Percentiles rank a stretch among this genome's conserved stretches.
Evolutionary conservation across 2,329 filamentous ascomycete species (phyloP).

Genomic region (Orbilia javanica): DNA sequence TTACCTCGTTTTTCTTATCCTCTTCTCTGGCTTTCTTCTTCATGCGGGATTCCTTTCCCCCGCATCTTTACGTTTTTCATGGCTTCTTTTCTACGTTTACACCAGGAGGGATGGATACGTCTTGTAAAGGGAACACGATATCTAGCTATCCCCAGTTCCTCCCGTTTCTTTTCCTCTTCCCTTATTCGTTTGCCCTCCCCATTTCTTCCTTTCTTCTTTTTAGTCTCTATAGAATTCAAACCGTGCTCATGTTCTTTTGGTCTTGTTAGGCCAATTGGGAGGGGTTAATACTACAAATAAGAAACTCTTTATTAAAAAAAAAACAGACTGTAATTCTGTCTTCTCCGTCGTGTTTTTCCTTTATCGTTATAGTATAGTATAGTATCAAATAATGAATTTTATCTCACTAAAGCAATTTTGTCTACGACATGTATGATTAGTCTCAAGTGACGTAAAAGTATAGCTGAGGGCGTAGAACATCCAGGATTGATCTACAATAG

Average conservation of each 20-base stretch:
- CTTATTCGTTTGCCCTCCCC: background rate
- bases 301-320: background rate
- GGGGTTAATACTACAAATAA: background rate
- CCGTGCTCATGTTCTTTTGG: background rate
- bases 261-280: background rate
- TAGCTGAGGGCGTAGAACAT: no score
- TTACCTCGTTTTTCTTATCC: conserved; percentile 5
- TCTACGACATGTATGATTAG: no score
- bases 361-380: background rate
- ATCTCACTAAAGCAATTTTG: no score
- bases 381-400: no score
- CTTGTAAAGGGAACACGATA: background rate
- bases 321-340: background rate
- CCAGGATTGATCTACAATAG: no score
- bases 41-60: background rate
- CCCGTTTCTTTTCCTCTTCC: background rate
- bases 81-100: background rate
- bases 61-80: background rate
- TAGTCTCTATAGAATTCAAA: conserved; percentile 1
- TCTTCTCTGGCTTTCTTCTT: conserved; percentile 22
- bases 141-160: background rate
- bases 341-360: background rate
- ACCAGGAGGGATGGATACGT: background rate
- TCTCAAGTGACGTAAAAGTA: no score
- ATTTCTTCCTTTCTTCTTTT: background rate